Evolutionary conservation across 208 protist genomes (phyloP), one percentile per base, ranked within the genome.

Genomic region (Trypanosoma congolense): DNA sequence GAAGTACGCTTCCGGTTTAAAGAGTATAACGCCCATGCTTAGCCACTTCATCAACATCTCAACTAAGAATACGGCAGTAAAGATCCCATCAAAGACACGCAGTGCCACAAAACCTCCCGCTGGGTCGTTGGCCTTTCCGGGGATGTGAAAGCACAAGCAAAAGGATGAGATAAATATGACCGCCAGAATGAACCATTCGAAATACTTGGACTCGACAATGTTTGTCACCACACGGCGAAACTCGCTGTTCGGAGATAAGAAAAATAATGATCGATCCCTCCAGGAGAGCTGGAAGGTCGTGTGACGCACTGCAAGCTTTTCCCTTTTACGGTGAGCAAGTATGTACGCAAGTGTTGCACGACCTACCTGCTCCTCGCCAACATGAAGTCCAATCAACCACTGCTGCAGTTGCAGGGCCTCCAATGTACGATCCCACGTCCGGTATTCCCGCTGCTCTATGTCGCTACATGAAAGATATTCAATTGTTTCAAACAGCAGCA

Each of bases 11-110:
- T 61, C 65, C 26, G 75, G 56, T 24, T 78, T 28, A 18, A 80
- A 79, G 30, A 93, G 51, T n/a, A 94, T 44, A 25, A 96, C 82
- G 14, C 92, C 92, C 70, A 90, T 83, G 57, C 64, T 72, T 22
- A 96, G 70, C 75, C 86, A 90, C 68, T 90, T 95, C 9, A 93
- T 51, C 53, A 95, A 19, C 85, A 96, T 89, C 70, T 97, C 92
- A 16, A 90, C 58, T 21, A 41, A 63, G 60, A 95, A 96, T 61
- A 91, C 67, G 18, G 90, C 43, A 36, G 76, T 64, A 70, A 96
- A 93, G 56, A 93, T 87, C 53, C 84, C 73, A 56, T 94, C 87
- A 25, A 92, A 62, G 19, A 80, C 58, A 76, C 87, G 77, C 43
- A 94, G 70, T 9, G 67, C 72, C 51, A 77, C 70, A 71, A 91